These are phyloP conservation scores for Takakia lepidozioides DNA, from an alignment of 225 moss, liverwort and hornwort species.

Conservation along the genomic window DNA sequence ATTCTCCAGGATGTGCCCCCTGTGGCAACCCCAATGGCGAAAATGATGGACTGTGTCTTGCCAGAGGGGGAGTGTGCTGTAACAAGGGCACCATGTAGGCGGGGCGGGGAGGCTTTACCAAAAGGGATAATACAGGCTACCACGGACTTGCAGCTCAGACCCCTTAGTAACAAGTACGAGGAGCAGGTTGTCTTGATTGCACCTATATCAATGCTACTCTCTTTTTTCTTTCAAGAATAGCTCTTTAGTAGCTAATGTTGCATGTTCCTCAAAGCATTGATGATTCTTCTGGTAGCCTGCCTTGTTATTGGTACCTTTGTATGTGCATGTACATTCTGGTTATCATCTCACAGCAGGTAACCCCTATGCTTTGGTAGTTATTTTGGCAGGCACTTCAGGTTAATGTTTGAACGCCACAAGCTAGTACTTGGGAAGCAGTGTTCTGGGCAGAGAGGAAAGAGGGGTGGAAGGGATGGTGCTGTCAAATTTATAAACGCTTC, in stretches of 20 bases:
- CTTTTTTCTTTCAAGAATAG: neutral
- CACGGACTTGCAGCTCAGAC: conserved; percentile 61
- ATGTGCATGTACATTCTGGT: too few relatives aligned
- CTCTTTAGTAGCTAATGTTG: neutral
- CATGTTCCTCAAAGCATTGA: neutral
- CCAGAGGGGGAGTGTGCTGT: conserved; percentile 8
- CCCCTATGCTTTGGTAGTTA: too few relatives aligned
- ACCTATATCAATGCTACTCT: conserved; percentile 11
- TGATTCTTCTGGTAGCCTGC: too few relatives aligned
- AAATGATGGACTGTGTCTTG: too few relatives aligned
- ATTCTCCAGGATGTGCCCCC: too few relatives aligned
- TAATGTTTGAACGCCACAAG: neutral
- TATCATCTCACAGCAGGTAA: too few relatives aligned
- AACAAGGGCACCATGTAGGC: conserved; percentile 17
- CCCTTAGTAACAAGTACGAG: conserved; percentile 34
- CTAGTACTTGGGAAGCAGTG: neutral
- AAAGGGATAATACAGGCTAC: conserved; percentile 49
- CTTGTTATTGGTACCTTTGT: too few relatives aligned
- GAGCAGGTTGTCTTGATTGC: too few relatives aligned
- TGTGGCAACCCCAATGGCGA: too few relatives aligned
- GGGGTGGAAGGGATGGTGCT: neutral
- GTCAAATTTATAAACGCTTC: neutral
- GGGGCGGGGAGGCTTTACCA: conserved; percentile 28
- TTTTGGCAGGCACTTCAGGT: neutral
- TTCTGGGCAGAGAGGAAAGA: neutral